phyloP scores from a whole-genome alignment of 495 filamentous ascomycete genomes.

The Hyaloscypha hepaticicola region DNA sequence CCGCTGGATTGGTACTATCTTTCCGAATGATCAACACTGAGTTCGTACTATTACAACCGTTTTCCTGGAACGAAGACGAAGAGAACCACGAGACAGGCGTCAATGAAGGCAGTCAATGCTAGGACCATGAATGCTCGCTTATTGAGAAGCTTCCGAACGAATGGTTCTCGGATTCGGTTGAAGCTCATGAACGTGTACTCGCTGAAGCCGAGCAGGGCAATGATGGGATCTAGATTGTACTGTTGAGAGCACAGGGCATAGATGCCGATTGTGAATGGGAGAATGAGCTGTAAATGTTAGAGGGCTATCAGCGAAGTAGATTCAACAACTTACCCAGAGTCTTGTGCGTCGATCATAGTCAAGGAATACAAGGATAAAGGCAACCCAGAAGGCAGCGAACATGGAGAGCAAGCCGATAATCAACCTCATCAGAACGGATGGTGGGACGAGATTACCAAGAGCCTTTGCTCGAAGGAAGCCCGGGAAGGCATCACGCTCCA shows the following conservation, averaged over 20 bases:
- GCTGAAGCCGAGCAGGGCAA: constrained; percentile 85
- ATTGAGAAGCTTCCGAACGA: constrained; percentile 76
- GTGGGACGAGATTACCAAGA: constrained; percentile 88
- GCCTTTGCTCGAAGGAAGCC: constrained; percentile 94
- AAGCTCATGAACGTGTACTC: constrained; percentile 95
- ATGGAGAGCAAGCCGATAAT: constrained; percentile 83
- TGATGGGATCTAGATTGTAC: constrained; percentile 87
- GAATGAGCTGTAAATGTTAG: constrained; percentile 64
- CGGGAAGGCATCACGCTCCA: constrained; percentile 98
- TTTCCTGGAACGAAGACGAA: constrained; percentile 95
- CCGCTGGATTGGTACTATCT: not conserved
- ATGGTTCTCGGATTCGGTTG: constrained; percentile 81
- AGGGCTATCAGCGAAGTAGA: not conserved
- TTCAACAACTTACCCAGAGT: constrained; percentile 67
- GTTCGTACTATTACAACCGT: constrained; percentile 56
- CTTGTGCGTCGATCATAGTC: constrained; percentile 70
- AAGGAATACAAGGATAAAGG: constrained; percentile 88
- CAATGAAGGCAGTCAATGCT: constrained; percentile 66
- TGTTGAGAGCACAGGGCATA: constrained; percentile 89
- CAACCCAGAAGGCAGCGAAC: constrained; percentile 91
- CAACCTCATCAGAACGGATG: constrained; percentile 78
- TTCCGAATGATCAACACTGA: not conserved
- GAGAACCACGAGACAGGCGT: constrained; percentile 71
- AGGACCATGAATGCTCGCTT: constrained; percentile 80
- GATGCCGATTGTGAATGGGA: constrained; percentile 89